phyloP scores from a whole-genome alignment of 208 protist genomes.

The Angomonas ambiguus region DNA sequence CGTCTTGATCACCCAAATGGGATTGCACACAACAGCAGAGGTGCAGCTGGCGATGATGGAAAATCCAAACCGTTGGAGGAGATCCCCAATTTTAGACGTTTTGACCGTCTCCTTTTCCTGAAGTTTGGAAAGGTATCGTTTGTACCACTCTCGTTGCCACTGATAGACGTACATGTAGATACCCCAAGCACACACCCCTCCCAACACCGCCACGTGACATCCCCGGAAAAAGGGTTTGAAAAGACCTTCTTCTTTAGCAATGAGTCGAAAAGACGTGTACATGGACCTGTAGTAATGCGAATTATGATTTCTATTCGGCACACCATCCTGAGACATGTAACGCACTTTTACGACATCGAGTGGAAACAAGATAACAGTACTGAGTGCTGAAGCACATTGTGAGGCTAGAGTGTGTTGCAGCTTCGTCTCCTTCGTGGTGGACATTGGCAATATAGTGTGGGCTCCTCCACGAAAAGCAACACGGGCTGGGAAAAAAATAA shows the following conservation, averaged over 20 bases:
- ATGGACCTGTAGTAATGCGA: conserved; percentile 45
- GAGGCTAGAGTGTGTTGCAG: conserved; percentile 36
- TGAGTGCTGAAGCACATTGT: conserved; percentile 32
- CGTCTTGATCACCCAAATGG: conserved; percentile 88
- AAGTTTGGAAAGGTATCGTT: conserved; percentile 3
- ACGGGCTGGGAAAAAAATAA: background rate
- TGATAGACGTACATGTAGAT: conserved; percentile 87
- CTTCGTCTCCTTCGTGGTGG: conserved; percentile 1
- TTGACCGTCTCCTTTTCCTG: too few species aligned
- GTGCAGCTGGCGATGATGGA: conserved; percentile 57
- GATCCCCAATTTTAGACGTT: conserved; percentile 18
- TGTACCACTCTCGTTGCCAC: conserved; percentile 26
- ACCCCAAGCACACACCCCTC: conserved; percentile 53
- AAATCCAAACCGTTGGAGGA: conserved; percentile 49
- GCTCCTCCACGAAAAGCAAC: background rate
- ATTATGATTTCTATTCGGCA: conserved; percentile 42
- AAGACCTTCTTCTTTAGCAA: conserved; percentile 43
- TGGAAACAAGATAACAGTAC: conserved; percentile 61
- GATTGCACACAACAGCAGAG: conserved; percentile 68
- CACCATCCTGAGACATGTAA: conserved; percentile 79
- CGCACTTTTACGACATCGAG: conserved; percentile 78
- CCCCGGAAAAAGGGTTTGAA: conserved; percentile 45
- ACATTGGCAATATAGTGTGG: background rate
- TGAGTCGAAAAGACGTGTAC: conserved; percentile 16
- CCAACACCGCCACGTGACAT: conserved; percentile 49